Evolutionary conservation across 768 basidiomycete genomes (phyloP).

Genomic region (Cytidiella melzeri): DNA sequence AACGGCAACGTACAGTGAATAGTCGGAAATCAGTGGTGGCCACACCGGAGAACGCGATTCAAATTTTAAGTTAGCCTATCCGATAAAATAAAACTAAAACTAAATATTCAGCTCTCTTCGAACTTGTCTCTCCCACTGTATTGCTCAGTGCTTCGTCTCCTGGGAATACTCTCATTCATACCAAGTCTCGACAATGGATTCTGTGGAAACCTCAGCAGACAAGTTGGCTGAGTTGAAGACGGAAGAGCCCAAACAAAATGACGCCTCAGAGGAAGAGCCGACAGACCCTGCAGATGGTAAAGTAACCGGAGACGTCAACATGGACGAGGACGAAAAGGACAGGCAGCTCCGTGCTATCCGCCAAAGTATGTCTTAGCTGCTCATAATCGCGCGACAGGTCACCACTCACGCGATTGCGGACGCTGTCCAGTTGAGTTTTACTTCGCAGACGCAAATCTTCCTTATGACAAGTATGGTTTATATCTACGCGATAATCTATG

Average conservation of each 20-base stretch:
- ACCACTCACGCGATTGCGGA: too few species aligned
- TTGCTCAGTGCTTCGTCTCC: too few species aligned
- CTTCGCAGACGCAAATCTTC: conserved; percentile 94
- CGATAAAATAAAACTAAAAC: too few species aligned
- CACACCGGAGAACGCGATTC: too few species aligned
- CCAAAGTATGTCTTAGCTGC: conserved; percentile 39
- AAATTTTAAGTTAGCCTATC: too few species aligned
- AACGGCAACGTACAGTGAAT: too few species aligned
- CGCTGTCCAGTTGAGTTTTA: conserved; percentile 79
- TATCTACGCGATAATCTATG: not conserved
- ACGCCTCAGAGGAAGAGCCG: not conserved
- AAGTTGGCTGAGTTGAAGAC: conserved; percentile 10
- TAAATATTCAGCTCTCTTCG: too few species aligned
- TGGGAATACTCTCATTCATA: not conserved
- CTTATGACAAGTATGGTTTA: conserved; percentile 67
- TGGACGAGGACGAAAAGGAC: conserved; percentile 30
- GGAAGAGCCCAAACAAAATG: conserved; percentile 1
- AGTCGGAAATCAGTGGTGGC: too few species aligned
- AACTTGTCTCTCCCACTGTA: too few species aligned
- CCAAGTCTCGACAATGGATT: conserved; percentile 6
- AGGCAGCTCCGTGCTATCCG: conserved; percentile 43
- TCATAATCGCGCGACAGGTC: too few species aligned
- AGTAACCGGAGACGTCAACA: conserved; percentile 8
- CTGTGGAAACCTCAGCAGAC: conserved; percentile 5
- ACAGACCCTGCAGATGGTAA: conserved; percentile 1